Evolutionary conservation across 345 rosid genomes (phyloP).

Genomic region (Arabis hirsuta): DNA sequence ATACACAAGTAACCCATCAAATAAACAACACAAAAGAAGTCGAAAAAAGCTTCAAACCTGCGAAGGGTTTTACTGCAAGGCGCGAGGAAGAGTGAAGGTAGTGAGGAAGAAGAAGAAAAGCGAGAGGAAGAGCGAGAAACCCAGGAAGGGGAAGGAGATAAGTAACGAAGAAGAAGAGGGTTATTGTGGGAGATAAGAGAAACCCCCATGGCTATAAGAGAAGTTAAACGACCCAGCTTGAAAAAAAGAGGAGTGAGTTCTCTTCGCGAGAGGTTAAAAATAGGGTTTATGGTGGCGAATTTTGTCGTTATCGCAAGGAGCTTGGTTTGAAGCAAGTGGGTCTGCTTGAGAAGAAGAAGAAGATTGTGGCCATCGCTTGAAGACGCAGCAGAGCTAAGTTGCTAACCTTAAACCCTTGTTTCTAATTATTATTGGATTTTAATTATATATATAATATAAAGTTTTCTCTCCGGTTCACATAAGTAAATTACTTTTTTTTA

Average conservation of each 20-base stretch:
- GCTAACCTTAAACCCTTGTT: slow-evolving; percentile 36
- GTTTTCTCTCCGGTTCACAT: too few relatives aligned
- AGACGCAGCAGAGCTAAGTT: slow-evolving; percentile 15
- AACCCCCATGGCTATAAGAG: slow-evolving; percentile 63
- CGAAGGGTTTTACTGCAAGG: slow-evolving; percentile 36
- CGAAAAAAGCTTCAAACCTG: slow-evolving; percentile 19
- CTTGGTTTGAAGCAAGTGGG: slow-evolving; percentile 37
- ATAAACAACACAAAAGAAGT: neutral
- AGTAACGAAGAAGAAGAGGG: slow-evolving; percentile 50
- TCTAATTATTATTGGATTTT: neutral
- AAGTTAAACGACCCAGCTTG: slow-evolving; percentile 64
- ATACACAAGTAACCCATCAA: neutral
- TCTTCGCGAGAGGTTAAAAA: slow-evolving; percentile 20
- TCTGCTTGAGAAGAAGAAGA: slow-evolving; percentile 29
- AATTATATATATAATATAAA: too few relatives aligned
- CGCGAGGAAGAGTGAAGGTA: slow-evolving; percentile 26
- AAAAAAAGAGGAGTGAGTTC: slow-evolving; percentile 9
- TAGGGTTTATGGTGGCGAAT: slow-evolving; percentile 42
- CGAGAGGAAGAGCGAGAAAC: slow-evolving; percentile 40
- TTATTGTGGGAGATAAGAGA: slow-evolving; percentile 53
- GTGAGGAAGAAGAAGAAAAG: slow-evolving; percentile 22
- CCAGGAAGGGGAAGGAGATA: slow-evolving; percentile 49
- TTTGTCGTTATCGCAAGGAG: slow-evolving; percentile 30
- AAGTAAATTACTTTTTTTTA: too few relatives aligned
- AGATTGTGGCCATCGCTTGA: slow-evolving; percentile 41